Base-by-base conservation (phyloP, 768 basidiomycete species). In the Auriscalpium orientale region DNA sequence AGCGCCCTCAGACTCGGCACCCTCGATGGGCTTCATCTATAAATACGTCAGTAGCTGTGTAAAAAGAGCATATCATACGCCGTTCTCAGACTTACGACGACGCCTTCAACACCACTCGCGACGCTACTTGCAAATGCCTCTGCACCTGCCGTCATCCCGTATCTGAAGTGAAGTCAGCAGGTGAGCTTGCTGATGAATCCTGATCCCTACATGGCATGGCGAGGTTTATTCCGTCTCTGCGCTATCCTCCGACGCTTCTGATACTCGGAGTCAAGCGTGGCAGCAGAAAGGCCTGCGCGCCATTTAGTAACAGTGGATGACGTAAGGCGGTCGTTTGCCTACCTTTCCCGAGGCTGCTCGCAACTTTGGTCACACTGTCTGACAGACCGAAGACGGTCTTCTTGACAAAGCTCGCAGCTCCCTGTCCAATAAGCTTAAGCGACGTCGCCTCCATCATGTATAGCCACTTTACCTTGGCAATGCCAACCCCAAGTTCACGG, bases 311-410 rank as follows among this genome's bases (percentile, higher is more conserved):
- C 38, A 28, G 28, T 33, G 16, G 43, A 34, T 33, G 9, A 13
- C 18, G 33, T n/a, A 21, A n/a, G 36, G 8, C 38, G 28, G 16
- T 37, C 28, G 21, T 43, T 43, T 40, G 12, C 57, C n/a, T 56
- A 89, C 93, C 94, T 79, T 99, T 99, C 45, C 95, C 92, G 58
- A 99, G 84, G 68, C 93, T 97, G 60, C 94, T 91, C 2, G 97
- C 98, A 66, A 99, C 87, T 71, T 98, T 98, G n/a, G 95, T 95
- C 67, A 99, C 76, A 67, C 92, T 95, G 66, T 99, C 95, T 36
- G 90, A 89, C 45, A 99, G 68, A 38, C 97, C 97, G 64, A 98
- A 99, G 8, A 98, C 91, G 0, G 95, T 97, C 75, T 99, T 99
- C 77, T 98, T 98, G 54, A 98, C 89, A 63, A 99, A 95, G 67